Evolutionary conservation across 2,329 filamentous ascomycete genomes (phyloP), one percentile per base, ranked within the genome.

Genomic region (Boeremia exigua): DNA sequence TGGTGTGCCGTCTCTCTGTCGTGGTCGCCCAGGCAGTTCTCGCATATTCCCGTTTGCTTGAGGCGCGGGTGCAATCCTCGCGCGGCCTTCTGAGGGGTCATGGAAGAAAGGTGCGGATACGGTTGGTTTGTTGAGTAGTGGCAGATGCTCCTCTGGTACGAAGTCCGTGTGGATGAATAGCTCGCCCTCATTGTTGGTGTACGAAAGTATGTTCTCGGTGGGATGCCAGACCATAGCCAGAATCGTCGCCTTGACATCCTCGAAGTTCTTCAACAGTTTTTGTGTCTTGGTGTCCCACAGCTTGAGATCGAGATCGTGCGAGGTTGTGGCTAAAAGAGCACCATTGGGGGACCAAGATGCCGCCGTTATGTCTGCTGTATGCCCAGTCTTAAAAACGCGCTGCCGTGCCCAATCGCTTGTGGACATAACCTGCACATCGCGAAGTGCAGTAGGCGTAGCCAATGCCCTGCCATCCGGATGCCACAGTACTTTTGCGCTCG

Each of bases 271-370:
- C 51, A 98, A 78, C 30, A 96, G 83, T 46, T 86, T 90, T 75
- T 97, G 94, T 1, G 90, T 91, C 74, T 89, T 92, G 1, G 91
- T 89, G 69, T 97, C 92, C 95, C 96, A 99, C 2, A 99, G 80
- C 25, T 90, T 73, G 4, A 96, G 78, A 70, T 86, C 91, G 17
- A 83, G 79, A 62, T 83, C 80, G 30, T 80, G 76, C n/a, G 80
- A 82, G 4, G 84, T 82, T 15, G 82, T 85, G 14, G 88, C 92
- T 19, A 99, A 81, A 67, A 99, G 81, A 1, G 93, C 91, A 34
- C 95, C 95, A 70, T 99, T 99, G 1, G 92, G 92, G 12, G 94
- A 96, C 95, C 95, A 99, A 32, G 90, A 87, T 32, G 96, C 78
- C 2, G 93, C 90, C 0, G 92, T 96, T 55, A 99, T 88, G 63